These are phyloP conservation scores for Dunaliella sp. DNA, from an alignment of 139 green algal genomes.

Conservation along the genomic window DNA sequence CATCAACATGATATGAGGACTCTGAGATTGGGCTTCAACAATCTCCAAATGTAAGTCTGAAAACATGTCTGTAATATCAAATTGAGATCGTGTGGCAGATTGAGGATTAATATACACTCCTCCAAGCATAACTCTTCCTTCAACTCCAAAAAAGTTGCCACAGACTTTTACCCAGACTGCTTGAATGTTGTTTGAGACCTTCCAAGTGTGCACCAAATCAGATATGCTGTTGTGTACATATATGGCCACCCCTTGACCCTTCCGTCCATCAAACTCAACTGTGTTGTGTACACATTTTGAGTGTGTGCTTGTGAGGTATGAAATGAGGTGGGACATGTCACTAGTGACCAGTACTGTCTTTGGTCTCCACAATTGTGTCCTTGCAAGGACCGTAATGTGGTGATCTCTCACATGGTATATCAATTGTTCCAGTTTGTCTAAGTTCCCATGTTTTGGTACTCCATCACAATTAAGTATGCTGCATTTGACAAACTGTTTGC, in stretches of 20 bases:
- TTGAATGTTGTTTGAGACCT: background rate
- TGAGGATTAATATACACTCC: background rate
- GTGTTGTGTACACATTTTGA: background rate
- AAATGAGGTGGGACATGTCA: too few relatives aligned
- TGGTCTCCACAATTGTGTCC: too few relatives aligned
- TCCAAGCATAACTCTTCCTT: background rate
- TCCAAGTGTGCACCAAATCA: background rate
- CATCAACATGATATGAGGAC: background rate
- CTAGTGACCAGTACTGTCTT: too few relatives aligned
- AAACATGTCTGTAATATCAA: background rate
- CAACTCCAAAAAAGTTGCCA: background rate
- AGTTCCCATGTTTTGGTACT: too few relatives aligned
- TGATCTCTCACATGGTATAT: too few relatives aligned
- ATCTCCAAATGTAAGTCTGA: background rate
- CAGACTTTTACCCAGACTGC: background rate
- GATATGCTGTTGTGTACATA: background rate
- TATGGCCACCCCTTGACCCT: background rate
- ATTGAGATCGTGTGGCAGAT: background rate
- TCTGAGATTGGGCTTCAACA: background rate
- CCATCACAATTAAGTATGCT: too few relatives aligned
- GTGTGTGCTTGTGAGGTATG: background rate
- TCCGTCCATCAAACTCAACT: background rate
- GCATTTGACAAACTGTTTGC: too few relatives aligned
- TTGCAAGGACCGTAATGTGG: too few relatives aligned
- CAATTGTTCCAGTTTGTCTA: too few relatives aligned